Evolutionary conservation across 805 yeast species (phyloP), one percentile per base, ranked within the genome.

Genomic region (Wickerhamiella australiensis): DNA sequence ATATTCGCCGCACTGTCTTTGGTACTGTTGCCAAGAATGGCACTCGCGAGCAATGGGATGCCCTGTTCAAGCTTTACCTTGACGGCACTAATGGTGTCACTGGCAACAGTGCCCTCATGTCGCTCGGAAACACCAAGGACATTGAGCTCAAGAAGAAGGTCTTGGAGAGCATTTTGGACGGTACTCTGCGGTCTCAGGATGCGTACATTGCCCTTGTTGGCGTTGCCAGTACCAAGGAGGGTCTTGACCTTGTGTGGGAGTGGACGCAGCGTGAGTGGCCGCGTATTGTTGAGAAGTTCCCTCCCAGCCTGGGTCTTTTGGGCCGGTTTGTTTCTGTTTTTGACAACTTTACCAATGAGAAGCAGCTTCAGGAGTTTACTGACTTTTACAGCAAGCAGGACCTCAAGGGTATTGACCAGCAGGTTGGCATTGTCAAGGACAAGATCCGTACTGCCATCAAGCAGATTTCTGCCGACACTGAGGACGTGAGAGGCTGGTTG

Each of bases 241-340:
- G 95, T 68, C 70, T 82, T 52, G 76, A 77, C 56, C 74, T 77
- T 11, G 67, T 81, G 56, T 88, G 88, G 85, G 50, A 60, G 15
- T 90, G 95, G 95, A 61, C 78, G 57, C 72, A 74, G 58, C 59
- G 52, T 12, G 80, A 88, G 65, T 90, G 94, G 90, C 86, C 78
- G 51, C 73, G 69, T 42, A 61, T 90, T 53, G 67, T 68, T 57
- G 73, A 77, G 63, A 69, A 74, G 59, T 74, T 86, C 62, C 95
- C 96, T 47, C 85, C 94, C 13, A 82, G 85, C 11, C 73, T 82
- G 55, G 73, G 86, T 21, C 78, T 87, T 85, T 71, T 90, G 58
- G 82, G 90, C 18, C 71, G 80, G 17, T 79, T 92, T 52, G 82
- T 90, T 36, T 70, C 73, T 27, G 54, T 82, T 31, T 68, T 80